Evolutionary conservation across 768 basidiomycete species (phyloP), one percentile per base, ranked within the genome.

Genomic region (Panaeolus cyanescens): DNA sequence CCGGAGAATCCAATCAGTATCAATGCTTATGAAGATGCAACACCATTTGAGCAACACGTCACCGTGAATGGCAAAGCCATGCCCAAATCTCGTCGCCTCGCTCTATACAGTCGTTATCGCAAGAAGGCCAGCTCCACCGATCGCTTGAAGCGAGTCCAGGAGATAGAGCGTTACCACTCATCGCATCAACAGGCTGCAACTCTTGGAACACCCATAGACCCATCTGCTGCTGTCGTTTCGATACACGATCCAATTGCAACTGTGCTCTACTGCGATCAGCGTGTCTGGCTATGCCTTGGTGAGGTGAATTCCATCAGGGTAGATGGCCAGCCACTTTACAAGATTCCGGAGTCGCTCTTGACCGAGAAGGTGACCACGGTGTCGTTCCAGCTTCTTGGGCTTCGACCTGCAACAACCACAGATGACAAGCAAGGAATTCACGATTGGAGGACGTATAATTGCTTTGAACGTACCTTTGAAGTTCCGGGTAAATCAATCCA

Each of bases 241-340:
- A 55, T 71, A 0, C 65, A 59, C 0, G 71, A 74, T 32, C 73
- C 71, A 5, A 65, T 75, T 31, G 64, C 66, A 4, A 65, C 68
- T 1, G 59, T 75, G 2, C 19, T 75, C 1, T 57, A 50, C 7
- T 68, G 55, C 22, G 69, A 73, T 1, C 59, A 66, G 2, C 33
- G 67, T 17, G 15, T 72, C 19, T 75, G 72, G 64, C 65, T 76
- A 1, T 65, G 68, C 25, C 59, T 76, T 25, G 73, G 68, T 0
- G 69, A 75, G 40, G 66, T 75, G 2, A 70, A 66, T 30, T 63
- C 64, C 4, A 57, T 76, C 2, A 61, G 57, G 22, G 30, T 74
- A 10, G 64, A 71, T 40, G 63, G 63, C 1, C 34, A 62, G 28
- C 33, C 66, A 19, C 59, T 67, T 1, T 62, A 65, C 1, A 42